Conservation (phyloP, 2,329 filamentous ascomycete genomes). For the Hortaea sp. region DNA sequence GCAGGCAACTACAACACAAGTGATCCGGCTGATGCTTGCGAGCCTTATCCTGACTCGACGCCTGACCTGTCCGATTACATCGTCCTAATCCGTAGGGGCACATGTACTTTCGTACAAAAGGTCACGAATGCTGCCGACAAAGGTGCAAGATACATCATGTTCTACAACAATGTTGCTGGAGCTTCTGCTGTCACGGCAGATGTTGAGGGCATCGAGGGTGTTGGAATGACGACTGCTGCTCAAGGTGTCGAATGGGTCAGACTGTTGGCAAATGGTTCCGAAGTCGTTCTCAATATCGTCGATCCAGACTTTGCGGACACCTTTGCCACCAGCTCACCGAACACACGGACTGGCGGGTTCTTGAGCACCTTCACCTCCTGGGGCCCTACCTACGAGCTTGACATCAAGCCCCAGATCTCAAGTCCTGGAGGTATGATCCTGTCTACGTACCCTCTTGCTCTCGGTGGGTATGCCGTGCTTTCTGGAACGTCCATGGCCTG, state of each 20-base stretch:
- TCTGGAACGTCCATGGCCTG: constrained; percentile 53
- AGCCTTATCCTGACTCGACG: constrained; percentile 41
- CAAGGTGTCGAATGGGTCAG: constrained; percentile 13
- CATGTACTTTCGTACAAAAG: constrained; percentile 48
- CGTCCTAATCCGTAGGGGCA: constrained; percentile 51
- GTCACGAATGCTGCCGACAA: constrained; percentile 41
- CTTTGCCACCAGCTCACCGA: constrained; percentile 8
- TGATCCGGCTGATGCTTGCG: constrained; percentile 42
- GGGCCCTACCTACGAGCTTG: constrained; percentile 52
- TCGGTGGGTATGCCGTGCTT: constrained; percentile 39
- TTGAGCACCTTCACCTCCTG: constrained; percentile 46
- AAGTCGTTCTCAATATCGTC: constrained; percentile 14
- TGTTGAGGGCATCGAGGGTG: constrained; percentile 9
- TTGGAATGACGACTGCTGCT: constrained; percentile 18
- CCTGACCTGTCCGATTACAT: constrained; percentile 49
- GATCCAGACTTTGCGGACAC: constrained; percentile 11
- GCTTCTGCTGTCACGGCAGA: constrained; percentile 9
- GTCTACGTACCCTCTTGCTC: constrained; percentile 43
- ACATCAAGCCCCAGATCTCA: constrained; percentile 47
- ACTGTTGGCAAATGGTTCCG: constrained; percentile 8
- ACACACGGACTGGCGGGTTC: constrained; percentile 37
- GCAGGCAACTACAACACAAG: constrained; percentile 41
- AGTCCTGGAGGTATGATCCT: constrained; percentile 49
- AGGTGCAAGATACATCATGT: constrained; percentile 51
- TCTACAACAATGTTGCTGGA: constrained; percentile 44